These are phyloP conservation scores for Dacryopinax spathularia DNA, from an alignment of 768 basidiomycete species.

Conservation along the genomic window DNA sequence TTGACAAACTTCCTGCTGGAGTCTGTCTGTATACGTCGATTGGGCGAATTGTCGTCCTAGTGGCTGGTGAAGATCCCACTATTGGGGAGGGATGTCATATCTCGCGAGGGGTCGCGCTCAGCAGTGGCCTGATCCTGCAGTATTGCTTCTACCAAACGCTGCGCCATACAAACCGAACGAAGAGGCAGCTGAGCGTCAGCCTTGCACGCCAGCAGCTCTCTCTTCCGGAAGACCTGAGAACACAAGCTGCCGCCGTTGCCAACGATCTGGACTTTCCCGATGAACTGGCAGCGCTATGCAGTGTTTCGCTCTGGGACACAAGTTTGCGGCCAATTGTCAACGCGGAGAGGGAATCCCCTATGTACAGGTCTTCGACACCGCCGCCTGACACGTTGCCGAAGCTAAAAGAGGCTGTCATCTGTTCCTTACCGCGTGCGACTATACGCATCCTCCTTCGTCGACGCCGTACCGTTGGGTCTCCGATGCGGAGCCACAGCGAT, in stretches of 20 bases:
- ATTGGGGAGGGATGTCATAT: slow-evolving; percentile 50
- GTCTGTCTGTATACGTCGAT: slow-evolving; percentile 43
- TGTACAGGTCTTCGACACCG: slow-evolving; percentile 30
- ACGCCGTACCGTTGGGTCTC: not conserved
- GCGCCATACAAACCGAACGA: slow-evolving; percentile 9
- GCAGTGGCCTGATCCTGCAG: slow-evolving; percentile 37
- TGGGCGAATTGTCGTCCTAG: slow-evolving; percentile 45
- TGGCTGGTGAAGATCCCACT: slow-evolving; percentile 71
- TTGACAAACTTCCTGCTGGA: slow-evolving; percentile 40
- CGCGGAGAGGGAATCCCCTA: slow-evolving; percentile 29
- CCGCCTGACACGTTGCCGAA: slow-evolving; percentile 20
- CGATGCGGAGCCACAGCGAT: not conserved
- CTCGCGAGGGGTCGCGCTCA: slow-evolving; percentile 53
- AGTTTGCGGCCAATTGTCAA: slow-evolving; percentile 51
- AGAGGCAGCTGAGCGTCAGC: slow-evolving; percentile 6
- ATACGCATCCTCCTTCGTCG: slow-evolving; percentile 7
- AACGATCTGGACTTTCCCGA: slow-evolving; percentile 17
- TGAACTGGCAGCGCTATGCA: slow-evolving; percentile 31
- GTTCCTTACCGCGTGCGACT: slow-evolving; percentile 12
- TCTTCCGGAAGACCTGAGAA: slow-evolving; percentile 37
- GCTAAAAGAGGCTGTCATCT: slow-evolving; percentile 20
- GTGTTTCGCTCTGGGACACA: slow-evolving; percentile 34
- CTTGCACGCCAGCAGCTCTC: slow-evolving; percentile 37
- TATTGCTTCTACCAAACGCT: slow-evolving; percentile 37
- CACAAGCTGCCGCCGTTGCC: slow-evolving; percentile 34